Percentiles rank a stretch among this genome's conserved stretches.
Conservation (phyloP, 768 basidiomycete species). For the Cytidiella melzeri region DNA sequence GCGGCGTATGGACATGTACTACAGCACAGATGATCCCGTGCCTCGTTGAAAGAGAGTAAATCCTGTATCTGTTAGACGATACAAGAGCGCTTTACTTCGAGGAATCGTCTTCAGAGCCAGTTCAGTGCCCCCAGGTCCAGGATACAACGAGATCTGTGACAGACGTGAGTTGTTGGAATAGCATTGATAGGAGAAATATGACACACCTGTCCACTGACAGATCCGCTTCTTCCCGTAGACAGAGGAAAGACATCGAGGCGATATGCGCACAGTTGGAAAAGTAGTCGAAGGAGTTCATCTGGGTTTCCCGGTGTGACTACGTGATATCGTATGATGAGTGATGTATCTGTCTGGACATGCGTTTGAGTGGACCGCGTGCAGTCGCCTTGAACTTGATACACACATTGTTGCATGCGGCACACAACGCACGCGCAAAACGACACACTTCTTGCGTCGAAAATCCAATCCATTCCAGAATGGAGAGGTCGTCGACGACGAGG, state of each 20-base stretch:
- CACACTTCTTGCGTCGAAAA: slow-evolving; percentile 42
- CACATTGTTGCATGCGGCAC: slow-evolving; percentile 51
- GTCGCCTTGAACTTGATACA: no score
- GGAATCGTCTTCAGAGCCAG: slow-evolving; percentile 36
- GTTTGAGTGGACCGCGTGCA: no score
- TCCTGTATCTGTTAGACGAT: slow-evolving; percentile 60
- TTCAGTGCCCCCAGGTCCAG: slow-evolving; percentile 37
- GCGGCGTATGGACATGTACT: slow-evolving; percentile 10
- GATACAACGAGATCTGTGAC: slow-evolving; percentile 54
- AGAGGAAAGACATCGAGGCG: slow-evolving; percentile 70
- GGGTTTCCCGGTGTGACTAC: slow-evolving; percentile 44
- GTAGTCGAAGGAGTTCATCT: slow-evolving; percentile 51
- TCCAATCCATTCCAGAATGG: slow-evolving; percentile 69
- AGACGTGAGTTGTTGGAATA: background rate
- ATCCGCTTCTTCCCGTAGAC: slow-evolving; percentile 68
- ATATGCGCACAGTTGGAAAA: slow-evolving; percentile 59
- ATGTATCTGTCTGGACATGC: slow-evolving; percentile 41
- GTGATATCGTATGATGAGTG: slow-evolving; percentile 62
- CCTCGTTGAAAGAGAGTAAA: slow-evolving; percentile 70
- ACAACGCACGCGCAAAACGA: slow-evolving; percentile 56
- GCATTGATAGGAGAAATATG: background rate
- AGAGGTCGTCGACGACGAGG: slow-evolving; percentile 67
- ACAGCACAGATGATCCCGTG: slow-evolving; percentile 60
- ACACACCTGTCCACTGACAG: slow-evolving; percentile 70
- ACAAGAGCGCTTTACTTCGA: slow-evolving; percentile 58